phyloP scores from a whole-genome alignment of 257 asterid species.

The Solanum lycopersicoides region DNA sequence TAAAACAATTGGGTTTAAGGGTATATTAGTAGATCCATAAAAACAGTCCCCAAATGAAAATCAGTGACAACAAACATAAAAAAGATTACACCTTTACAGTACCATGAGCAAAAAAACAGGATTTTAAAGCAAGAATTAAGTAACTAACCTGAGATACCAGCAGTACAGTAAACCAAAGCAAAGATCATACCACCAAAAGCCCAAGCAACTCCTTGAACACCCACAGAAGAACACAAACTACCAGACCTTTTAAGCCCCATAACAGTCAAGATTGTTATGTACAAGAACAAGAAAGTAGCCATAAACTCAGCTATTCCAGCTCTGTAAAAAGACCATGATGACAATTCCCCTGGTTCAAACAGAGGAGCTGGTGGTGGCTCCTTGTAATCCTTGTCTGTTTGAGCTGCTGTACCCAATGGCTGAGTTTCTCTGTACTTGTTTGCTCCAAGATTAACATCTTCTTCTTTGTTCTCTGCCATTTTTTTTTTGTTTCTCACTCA shows the following conservation, averaged over 20 bases:
- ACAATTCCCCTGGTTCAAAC: conserved; percentile 56
- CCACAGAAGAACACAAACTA: conserved; percentile 31
- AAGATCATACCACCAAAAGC: conserved; percentile 54
- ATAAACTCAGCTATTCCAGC: conserved; percentile 67
- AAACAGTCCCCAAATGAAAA: neutral
- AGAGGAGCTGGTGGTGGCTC: conserved; percentile 63
- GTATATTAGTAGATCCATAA: neutral
- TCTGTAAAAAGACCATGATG: conserved; percentile 68
- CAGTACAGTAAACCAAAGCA: conserved; percentile 45
- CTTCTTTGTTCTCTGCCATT: conserved; percentile 43
- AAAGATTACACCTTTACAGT: neutral
- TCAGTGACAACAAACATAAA: neutral
- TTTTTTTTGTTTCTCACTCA: neutral
- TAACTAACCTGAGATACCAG: conserved; percentile 39
- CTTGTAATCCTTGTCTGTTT: conserved; percentile 39
- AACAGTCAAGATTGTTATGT: conserved; percentile 34
- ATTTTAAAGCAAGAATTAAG: neutral
- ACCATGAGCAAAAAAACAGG: neutral
- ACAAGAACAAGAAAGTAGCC: conserved; percentile 48
- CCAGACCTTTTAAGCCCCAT: conserved; percentile 31
- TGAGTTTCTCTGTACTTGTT: conserved; percentile 38
- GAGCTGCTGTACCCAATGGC: conserved; percentile 45
- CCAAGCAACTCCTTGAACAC: conserved; percentile 48
- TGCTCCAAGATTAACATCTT: conserved; percentile 42
- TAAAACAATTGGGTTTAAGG: neutral